Evolutionary conservation across 129 eudicot genomes (phyloP).

Genomic region (Escallonia rubra): DNA sequence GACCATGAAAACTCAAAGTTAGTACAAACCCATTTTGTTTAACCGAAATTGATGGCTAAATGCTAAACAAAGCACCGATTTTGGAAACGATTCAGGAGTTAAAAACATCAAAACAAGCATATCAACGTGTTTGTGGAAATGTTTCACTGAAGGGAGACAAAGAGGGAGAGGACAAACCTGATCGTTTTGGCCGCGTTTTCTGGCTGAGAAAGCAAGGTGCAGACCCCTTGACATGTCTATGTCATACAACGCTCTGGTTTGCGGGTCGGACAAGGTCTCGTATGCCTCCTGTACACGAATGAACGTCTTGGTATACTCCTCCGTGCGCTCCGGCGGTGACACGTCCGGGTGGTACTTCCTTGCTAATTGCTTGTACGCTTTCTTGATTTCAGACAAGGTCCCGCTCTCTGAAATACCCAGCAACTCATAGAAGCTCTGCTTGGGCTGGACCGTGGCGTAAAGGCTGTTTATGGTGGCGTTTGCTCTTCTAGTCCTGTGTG

Average conservation of each 20-base stretch:
- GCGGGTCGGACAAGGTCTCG: constrained; percentile 65
- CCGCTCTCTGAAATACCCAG: constrained; percentile 43
- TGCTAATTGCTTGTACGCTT: constrained; percentile 53
- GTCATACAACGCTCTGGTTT: constrained; percentile 40
- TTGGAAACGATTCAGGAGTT: not conserved
- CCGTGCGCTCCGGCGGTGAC: constrained; percentile 47
- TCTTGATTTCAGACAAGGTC: constrained; percentile 39
- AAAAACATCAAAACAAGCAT: too few relatives aligned
- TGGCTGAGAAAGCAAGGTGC: constrained; percentile 22
- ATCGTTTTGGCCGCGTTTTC: not conserved
- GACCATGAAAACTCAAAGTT: not conserved
- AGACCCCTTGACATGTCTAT: constrained; percentile 38
- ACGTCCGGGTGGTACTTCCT: constrained; percentile 64
- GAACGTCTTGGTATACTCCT: constrained; percentile 44
- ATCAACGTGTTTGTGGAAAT: not conserved
- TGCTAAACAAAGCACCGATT: not conserved
- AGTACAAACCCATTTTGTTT: not conserved
- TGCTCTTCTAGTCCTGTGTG: constrained; percentile 5
- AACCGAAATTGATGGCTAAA: not conserved
- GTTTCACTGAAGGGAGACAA: too few relatives aligned
- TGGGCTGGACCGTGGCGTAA: not conserved
- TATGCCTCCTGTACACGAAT: constrained; percentile 58
- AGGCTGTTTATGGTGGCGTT: constrained; percentile 13
- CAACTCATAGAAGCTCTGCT: constrained; percentile 25
- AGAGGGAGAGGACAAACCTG: constrained; percentile 3